phyloP scores from a whole-genome alignment of 2,329 filamentous ascomycete species.

The Ophiosphaerella korrae region DNA sequence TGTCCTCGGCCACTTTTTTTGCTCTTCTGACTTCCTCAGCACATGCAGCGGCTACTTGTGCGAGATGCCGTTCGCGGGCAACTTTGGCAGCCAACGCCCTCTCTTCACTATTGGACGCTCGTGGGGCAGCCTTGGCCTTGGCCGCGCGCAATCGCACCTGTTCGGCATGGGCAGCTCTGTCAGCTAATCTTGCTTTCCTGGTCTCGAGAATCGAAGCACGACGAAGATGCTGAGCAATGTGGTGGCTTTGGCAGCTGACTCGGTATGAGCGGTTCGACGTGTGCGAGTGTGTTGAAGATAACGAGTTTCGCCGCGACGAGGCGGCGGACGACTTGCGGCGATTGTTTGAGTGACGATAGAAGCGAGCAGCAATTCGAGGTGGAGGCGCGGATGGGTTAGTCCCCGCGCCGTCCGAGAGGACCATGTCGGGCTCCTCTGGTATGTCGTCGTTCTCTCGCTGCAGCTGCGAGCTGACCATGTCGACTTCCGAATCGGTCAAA shows the following conservation, averaged over 20 bases:
- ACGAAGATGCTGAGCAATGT: conserved; percentile 78
- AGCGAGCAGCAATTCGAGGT: conserved; percentile 77
- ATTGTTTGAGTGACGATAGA: conserved; percentile 69
- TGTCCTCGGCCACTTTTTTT: conserved; percentile 80
- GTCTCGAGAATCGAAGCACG: conserved; percentile 81
- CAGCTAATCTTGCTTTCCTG: conserved; percentile 77
- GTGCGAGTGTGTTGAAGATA: conserved; percentile 75
- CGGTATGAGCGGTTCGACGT: conserved; percentile 65
- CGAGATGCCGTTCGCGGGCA: conserved; percentile 78
- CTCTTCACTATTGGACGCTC: conserved; percentile 72
- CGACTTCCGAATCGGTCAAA: conserved; percentile 41
- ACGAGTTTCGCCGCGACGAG: conserved; percentile 78
- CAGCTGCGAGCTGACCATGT: conserved; percentile 35
- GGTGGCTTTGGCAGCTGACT: conserved; percentile 70
- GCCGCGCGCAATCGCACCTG: conserved; percentile 80
- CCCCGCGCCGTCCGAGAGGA: conserved; percentile 47
- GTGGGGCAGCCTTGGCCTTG: conserved; percentile 71
- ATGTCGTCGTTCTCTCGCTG: conserved; percentile 46
- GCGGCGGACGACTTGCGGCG: conserved; percentile 77
- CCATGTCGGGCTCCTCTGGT: conserved; percentile 49
- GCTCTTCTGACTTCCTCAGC: conserved; percentile 83
- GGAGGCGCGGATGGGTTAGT: conserved; percentile 65
- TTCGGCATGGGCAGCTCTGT: conserved; percentile 80
- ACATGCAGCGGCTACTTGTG: conserved; percentile 79
- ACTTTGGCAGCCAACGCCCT: conserved; percentile 77